These are phyloP conservation scores for Suillus lakei DNA, from an alignment of 768 basidiomycete species.

Conservation along the genomic window DNA sequence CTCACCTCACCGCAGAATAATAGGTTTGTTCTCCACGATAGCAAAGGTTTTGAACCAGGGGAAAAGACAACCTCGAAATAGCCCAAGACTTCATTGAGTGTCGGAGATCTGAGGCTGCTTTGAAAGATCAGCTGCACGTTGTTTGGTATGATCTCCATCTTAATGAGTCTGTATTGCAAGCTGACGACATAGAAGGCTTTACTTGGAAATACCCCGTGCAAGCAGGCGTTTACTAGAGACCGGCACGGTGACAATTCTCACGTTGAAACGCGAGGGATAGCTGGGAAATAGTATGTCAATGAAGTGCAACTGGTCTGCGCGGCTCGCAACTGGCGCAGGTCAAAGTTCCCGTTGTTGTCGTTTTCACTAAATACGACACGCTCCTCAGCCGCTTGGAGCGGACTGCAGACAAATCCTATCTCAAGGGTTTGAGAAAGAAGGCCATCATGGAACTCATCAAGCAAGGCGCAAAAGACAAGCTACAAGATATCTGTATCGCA, in stretches of 20 bases:
- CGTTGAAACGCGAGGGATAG: neutral
- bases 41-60: slow-evolving; percentile 20
- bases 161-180: neutral
- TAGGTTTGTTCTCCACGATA: slow-evolving; percentile 21
- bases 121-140: slow-evolving; percentile 20
- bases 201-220: slow-evolving; percentile 1
- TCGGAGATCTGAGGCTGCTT: slow-evolving; percentile 2
- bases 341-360: slow-evolving; percentile 9
- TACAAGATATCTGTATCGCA: too few relatives aligned
- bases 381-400: neutral
- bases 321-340: too few relatives aligned
- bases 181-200: slow-evolving; percentile 6
- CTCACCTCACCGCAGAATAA: slow-evolving; percentile 16
- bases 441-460: too few relatives aligned
- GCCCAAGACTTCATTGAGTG: slow-evolving; percentile 16
- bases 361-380: slow-evolving; percentile 12
- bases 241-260: neutral
- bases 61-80: neutral
- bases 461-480: neutral
- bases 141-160: slow-evolving; percentile 12
- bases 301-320: neutral
- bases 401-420: neutral
- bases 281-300: slow-evolving; percentile 9
- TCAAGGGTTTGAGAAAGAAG: neutral
- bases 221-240: slow-evolving; percentile 10